phyloP scores from a whole-genome alignment of 2,329 filamentous ascomycete species.

The Xylariaceae sp. region DNA sequence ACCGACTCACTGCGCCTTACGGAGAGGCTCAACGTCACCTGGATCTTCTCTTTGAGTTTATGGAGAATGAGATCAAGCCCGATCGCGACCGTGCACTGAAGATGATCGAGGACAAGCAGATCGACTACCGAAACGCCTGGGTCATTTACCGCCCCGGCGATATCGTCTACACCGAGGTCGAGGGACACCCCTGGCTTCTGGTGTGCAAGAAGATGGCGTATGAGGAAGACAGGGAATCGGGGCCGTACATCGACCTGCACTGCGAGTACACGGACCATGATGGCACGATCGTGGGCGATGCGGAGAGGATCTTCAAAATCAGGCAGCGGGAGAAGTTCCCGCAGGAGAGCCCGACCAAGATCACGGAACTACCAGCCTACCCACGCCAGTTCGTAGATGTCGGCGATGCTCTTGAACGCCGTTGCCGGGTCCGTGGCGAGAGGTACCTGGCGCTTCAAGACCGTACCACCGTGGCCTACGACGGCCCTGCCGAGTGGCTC shows the following conservation, averaged over 20 bases:
- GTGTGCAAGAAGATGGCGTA: conserved; percentile 22
- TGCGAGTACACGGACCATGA: conserved; percentile 22
- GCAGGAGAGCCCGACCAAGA: conserved; percentile 15
- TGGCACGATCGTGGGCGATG: conserved; percentile 6
- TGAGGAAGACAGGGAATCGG: conserved; percentile 4
- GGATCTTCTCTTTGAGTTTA: conserved; percentile 26
- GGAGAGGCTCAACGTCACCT: conserved; percentile 14
- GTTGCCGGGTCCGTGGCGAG: conserved; percentile 17
- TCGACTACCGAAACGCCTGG: conserved; percentile 23
- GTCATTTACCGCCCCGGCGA: conserved; percentile 23
- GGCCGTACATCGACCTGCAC: conserved; percentile 23
- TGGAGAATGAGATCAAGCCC: conserved; percentile 21
- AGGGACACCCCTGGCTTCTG: conserved; percentile 24
- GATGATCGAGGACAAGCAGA: conserved; percentile 7
- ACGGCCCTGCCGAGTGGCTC: conserved; percentile 22
- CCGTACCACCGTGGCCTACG: conserved; percentile 16
- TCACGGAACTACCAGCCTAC: conserved; percentile 19
- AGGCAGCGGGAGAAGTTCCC: conserved; percentile 20
- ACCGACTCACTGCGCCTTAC: conserved; percentile 10
- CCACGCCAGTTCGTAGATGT: conserved; percentile 16
- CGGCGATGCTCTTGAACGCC: conserved; percentile 17
- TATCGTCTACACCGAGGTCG: conserved; percentile 20
- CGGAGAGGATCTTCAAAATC: conserved; percentile 7
- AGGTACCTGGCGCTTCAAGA: conserved; percentile 19
- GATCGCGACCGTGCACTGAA: too few species aligned